These are phyloP conservation scores for Chalciporus pseudorubinellus DNA, from an alignment of 768 basidiomycete genomes.

Conservation along the genomic window DNA sequence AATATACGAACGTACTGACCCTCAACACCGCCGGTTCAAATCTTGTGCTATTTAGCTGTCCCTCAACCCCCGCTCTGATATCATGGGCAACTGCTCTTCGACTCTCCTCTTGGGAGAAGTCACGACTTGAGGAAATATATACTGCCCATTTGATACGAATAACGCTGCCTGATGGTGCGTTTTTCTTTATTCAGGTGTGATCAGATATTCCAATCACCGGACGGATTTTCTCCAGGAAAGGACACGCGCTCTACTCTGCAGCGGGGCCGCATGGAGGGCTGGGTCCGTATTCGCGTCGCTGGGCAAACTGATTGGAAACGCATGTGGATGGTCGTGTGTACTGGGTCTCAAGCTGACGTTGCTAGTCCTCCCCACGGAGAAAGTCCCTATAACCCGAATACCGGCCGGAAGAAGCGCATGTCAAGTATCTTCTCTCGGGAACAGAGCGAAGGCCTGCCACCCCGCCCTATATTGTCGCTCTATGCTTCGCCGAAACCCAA, in stretches of 20 bases:
- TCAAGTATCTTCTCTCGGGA: conserved; percentile 64
- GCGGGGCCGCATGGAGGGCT: conserved; percentile 82
- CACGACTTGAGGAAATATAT: conserved; percentile 94
- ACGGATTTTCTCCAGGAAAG: conserved; percentile 30
- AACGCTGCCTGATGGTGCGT: conserved; percentile 51
- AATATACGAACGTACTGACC: conserved; percentile 78
- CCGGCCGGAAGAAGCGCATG: conserved; percentile 48
- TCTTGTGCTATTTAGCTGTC: conserved; percentile 84
- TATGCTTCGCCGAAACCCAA: conserved; percentile 64
- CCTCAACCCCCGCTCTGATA: conserved; percentile 61
- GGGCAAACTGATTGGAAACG: conserved; percentile 98
- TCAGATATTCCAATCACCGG: conserved; percentile 17
- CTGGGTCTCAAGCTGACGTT: conserved; percentile 36
- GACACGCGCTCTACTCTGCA: conserved; percentile 62
- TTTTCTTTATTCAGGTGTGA: conserved; percentile 21
- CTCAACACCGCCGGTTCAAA: conserved; percentile 95
- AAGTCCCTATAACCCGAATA: conserved; percentile 23
- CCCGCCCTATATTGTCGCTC: conserved; percentile 51
- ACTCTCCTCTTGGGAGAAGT: conserved; percentile 91
- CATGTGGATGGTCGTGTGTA: conserved; percentile 77
- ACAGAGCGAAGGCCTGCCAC: conserved; percentile 34
- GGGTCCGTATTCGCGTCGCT: conserved; percentile 86
- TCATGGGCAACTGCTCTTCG: conserved; percentile 94
- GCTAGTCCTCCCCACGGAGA: conserved; percentile 27
- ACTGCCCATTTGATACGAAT: conserved; percentile 90